A percentile compares a stretch with the other conserved stretches of the same genome.
Conservation (phyloP, 768 basidiomycete species). For the Stropharia rugosoannulata region DNA sequence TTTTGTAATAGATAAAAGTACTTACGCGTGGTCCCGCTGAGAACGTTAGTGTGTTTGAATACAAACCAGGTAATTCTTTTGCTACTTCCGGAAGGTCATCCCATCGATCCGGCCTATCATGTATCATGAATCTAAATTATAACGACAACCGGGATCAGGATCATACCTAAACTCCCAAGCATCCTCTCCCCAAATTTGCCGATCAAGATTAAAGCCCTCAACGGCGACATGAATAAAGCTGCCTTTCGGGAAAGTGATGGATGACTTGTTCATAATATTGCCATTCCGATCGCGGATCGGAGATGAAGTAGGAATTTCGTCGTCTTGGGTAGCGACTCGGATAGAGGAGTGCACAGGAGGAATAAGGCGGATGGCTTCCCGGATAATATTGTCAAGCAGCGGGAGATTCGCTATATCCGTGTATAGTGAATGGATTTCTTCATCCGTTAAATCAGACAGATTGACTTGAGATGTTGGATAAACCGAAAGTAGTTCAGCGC, state of each 20-base stretch:
- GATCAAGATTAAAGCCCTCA: conserved; percentile 79
- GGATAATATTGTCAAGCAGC: conserved; percentile 72
- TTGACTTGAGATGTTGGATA: conserved; percentile 34
- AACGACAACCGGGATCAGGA: background rate
- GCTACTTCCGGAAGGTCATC: conserved; percentile 72
- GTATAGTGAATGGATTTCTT: conserved; percentile 65
- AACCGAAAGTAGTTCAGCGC: conserved; percentile 61
- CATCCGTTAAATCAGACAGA: conserved; percentile 49
- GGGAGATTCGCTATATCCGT: conserved; percentile 57
- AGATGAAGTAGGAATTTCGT: conserved; percentile 69
- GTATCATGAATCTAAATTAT: background rate
- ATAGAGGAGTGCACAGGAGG: conserved; percentile 83
- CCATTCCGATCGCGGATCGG: conserved; percentile 57
- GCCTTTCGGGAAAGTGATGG: conserved; percentile 60
- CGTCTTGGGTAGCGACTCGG: conserved; percentile 75
- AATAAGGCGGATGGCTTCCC: conserved; percentile 75
- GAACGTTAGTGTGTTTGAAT: conserved; percentile 70
- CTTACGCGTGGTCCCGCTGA: conserved; percentile 81
- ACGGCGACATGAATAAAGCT: conserved; percentile 76
- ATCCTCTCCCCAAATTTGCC: conserved; percentile 75
- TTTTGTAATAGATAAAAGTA: background rate
- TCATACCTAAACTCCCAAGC: conserved; percentile 81
- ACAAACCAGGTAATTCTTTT: conserved; percentile 66
- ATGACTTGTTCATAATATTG: conserved; percentile 35
- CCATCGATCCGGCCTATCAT: conserved; percentile 76